Conservation (phyloP, 805 yeast genomes). For the Pichia pseudocactophila region DNA sequence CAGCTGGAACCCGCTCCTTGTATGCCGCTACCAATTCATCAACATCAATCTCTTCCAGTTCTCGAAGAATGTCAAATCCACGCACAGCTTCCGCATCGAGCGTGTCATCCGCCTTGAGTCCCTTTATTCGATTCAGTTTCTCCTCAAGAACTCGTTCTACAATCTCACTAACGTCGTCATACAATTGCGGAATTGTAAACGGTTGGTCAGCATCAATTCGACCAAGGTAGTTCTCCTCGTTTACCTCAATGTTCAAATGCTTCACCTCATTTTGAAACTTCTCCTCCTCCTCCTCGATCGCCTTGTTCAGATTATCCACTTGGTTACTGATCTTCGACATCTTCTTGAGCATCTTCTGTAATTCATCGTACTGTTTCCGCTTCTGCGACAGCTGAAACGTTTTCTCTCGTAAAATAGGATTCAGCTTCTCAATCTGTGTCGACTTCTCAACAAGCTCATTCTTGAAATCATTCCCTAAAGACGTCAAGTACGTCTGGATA, state of each 20-base stretch:
- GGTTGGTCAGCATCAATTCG: slow-evolving; percentile 86
- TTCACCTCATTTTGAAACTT: slow-evolving; percentile 37
- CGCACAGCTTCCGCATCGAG: background rate
- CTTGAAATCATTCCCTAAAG: slow-evolving; percentile 51
- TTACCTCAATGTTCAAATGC: slow-evolving; percentile 24
- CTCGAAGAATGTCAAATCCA: slow-evolving; percentile 1
- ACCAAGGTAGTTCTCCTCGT: slow-evolving; percentile 36
- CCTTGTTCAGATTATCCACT: slow-evolving; percentile 49
- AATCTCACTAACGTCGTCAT: slow-evolving; percentile 38
- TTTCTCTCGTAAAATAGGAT: slow-evolving; percentile 48
- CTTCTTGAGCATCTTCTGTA: slow-evolving; percentile 36
- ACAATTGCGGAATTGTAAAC: slow-evolving; percentile 59
- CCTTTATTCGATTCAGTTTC: background rate
- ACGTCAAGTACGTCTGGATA: slow-evolving; percentile 40
- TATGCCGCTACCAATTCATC: slow-evolving; percentile 9
- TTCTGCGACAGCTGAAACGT: slow-evolving; percentile 41
- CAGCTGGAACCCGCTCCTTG: slow-evolving; percentile 3
- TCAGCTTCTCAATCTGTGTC: slow-evolving; percentile 41
- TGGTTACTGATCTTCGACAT: slow-evolving; percentile 46
- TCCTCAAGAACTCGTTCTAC: slow-evolving; percentile 3
- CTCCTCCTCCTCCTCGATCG: slow-evolving; percentile 54
- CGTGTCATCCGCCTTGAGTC: background rate
- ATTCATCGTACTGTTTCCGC: slow-evolving; percentile 41
- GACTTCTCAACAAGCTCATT: slow-evolving; percentile 48
- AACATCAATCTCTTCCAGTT: slow-evolving; percentile 11